A percentile compares a stretch with the other conserved stretches of the same genome.
phyloP scores from a whole-genome alignment of 306 rosid species.

The Cicer chorassanicum region DNA sequence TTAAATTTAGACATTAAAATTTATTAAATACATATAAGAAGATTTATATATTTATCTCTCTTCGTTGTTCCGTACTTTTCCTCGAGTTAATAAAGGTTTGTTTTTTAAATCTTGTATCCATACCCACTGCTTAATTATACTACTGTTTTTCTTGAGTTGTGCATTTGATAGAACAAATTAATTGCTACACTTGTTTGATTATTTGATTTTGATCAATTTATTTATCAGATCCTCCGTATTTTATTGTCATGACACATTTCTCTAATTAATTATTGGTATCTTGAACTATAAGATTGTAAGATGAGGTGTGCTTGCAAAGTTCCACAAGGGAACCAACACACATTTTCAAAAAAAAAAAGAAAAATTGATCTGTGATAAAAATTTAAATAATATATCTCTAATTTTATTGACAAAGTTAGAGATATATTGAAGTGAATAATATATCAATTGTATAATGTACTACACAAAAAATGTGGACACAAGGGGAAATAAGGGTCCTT shows the following conservation, averaged over 20 bases:
- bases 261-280: constrained; percentile 21
- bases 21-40: no score
- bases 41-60: no score
- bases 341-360: neutral
- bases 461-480: neutral
- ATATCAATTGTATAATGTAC: neutral
- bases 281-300: neutral
- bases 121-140: neutral
- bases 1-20: no score
- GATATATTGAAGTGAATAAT: no score
- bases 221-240: no score
- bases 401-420: no score
- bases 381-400: no score
- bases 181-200: neutral
- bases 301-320: neutral
- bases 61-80: no score
- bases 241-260: neutral
- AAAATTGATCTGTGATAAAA: no score
- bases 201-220: no score
- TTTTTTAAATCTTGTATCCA: constrained; percentile 8
- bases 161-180: constrained; percentile 17
- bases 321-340: neutral
- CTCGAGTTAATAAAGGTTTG: neutral
- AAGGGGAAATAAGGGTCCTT: neutral
- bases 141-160: constrained; percentile 2